These are phyloP conservation scores for Trypanosoma conorhini DNA, from an alignment of 208 protist genomes.

Conservation along the genomic window DNA sequence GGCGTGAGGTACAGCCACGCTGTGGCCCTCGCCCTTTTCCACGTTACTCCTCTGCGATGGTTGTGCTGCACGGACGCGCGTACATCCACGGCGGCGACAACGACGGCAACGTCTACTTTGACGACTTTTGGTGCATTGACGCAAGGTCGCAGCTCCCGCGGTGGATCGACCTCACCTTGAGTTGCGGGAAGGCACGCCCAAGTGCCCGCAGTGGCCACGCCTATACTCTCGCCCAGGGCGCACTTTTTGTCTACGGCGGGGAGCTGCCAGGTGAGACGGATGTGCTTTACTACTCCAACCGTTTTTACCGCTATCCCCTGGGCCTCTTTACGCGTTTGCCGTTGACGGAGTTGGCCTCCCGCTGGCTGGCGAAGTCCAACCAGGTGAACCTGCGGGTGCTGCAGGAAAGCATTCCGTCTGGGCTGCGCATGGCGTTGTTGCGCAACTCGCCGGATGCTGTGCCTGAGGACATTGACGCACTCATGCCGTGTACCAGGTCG, in stretches of 20 bases:
- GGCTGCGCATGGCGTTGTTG: not conserved
- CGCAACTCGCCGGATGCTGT: not conserved
- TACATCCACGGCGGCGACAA: constrained; percentile 82
- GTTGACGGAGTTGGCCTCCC: constrained; percentile 44
- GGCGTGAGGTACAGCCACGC: constrained; percentile 22
- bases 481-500: constrained; percentile 22
- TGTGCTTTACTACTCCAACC: constrained; percentile 47
- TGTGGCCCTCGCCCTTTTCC: constrained; percentile 22
- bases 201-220: constrained; percentile 64
- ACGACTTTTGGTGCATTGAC: constrained; percentile 74
- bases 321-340: constrained; percentile 41
- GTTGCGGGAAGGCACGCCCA: constrained; percentile 30
- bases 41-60: constrained; percentile 66
- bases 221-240: constrained; percentile 39
- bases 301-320: constrained; percentile 59
- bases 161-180: constrained; percentile 25
- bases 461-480: constrained; percentile 14
- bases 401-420: constrained; percentile 3
- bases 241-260: constrained; percentile 75
- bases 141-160: constrained; percentile 3
- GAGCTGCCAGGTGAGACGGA: constrained; percentile 37
- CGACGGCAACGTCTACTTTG: constrained; percentile 68
- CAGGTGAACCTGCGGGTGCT: constrained; percentile 19
- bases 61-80: constrained; percentile 38
- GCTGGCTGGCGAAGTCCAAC: constrained; percentile 43